Percentiles rank a stretch among this genome's conserved stretches.
Evolutionary conservation across 2,329 filamentous ascomycete genomes (phyloP).

Genomic region (Gremmenia infestans): DNA sequence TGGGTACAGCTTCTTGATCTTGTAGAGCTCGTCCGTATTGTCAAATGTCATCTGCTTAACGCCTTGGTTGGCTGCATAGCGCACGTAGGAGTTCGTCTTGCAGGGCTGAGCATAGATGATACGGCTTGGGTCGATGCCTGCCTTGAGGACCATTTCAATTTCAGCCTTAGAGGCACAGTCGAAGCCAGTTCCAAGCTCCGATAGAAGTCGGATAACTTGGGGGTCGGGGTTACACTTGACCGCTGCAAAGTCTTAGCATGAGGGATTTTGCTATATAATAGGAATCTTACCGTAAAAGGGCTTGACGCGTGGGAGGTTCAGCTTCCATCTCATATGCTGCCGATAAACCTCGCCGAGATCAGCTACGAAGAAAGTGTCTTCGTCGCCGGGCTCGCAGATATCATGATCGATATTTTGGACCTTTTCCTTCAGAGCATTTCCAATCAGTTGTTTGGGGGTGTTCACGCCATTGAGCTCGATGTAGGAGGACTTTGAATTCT

Average conservation of each 20-base stretch:
- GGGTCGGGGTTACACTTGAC: conserved; percentile 99
- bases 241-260: conserved; percentile 46
- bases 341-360: conserved; percentile 98
- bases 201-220: conserved; percentile 80
- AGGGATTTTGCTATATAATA: neutral
- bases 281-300: conserved; percentile 79
- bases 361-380: conserved; percentile 97
- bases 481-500: conserved; percentile 24
- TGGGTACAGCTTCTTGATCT: conserved; percentile 89
- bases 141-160: conserved; percentile 83
- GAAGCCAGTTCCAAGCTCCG: conserved; percentile 86
- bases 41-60: conserved; percentile 99
- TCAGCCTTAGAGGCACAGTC: conserved; percentile 98
- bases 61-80: conserved; percentile 75
- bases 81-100: conserved; percentile 98
- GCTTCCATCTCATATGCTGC: conserved; percentile 97
- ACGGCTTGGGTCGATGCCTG: conserved; percentile 79
- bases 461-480: conserved; percentile 28
- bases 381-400: conserved; percentile 82
- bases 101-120: conserved; percentile 99
- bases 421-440: conserved; percentile 79
- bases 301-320: conserved; percentile 84
- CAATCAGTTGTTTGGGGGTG: conserved; percentile 73
- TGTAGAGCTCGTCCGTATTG: conserved; percentile 96
- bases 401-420: conserved; percentile 82